Conservation (phyloP, 2,329 filamentous ascomycete genomes). For the Fusarium buharicum region DNA sequence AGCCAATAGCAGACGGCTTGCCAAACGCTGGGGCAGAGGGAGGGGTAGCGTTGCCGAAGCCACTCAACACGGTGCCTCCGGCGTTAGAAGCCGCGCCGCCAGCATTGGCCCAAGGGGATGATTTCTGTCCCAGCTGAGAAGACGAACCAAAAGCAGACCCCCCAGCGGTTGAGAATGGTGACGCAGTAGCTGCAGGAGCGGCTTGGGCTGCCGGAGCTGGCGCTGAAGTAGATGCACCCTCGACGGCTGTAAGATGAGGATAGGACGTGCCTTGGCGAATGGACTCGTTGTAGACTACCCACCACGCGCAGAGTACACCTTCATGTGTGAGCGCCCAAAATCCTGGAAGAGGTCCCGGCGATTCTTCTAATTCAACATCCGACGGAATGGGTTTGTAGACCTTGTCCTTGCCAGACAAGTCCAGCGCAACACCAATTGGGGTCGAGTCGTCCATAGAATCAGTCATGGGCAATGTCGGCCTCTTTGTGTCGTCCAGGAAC, state of each 20-base stretch:
- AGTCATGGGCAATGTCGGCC: slow-evolving; percentile 79
- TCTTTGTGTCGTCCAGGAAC: slow-evolving; percentile 76
- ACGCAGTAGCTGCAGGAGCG: slow-evolving; percentile 46
- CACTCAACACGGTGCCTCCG: slow-evolving; percentile 54
- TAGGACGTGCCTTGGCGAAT: slow-evolving; percentile 79
- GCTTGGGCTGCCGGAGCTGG: slow-evolving; percentile 46
- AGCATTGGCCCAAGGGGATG: slow-evolving; percentile 62
- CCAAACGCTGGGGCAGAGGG: slow-evolving; percentile 60
- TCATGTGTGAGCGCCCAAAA: slow-evolving; percentile 90
- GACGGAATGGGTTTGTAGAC: slow-evolving; percentile 80
- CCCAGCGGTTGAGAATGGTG: slow-evolving; percentile 46
- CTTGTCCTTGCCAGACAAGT: slow-evolving; percentile 84
- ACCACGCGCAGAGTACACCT: slow-evolving; percentile 86
- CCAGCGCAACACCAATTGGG: slow-evolving; percentile 81
- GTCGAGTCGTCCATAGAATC: slow-evolving; percentile 72
- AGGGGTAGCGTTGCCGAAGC: slow-evolving; percentile 55
- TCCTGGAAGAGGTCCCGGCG: slow-evolving; percentile 81
- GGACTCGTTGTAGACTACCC: slow-evolving; percentile 90
- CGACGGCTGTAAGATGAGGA: slow-evolving; percentile 70
- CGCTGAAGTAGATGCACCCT: slow-evolving; percentile 49
- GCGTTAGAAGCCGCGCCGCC: slow-evolving; percentile 47
- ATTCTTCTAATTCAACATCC: slow-evolving; percentile 81
- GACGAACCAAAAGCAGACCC: slow-evolving; percentile 57
- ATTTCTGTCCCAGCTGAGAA: slow-evolving; percentile 60
- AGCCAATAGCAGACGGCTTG: slow-evolving; percentile 59